These are phyloP conservation scores for Pythium apleroticum DNA, from an alignment of 352 stramenopile species.

Conservation along the genomic window DNA sequence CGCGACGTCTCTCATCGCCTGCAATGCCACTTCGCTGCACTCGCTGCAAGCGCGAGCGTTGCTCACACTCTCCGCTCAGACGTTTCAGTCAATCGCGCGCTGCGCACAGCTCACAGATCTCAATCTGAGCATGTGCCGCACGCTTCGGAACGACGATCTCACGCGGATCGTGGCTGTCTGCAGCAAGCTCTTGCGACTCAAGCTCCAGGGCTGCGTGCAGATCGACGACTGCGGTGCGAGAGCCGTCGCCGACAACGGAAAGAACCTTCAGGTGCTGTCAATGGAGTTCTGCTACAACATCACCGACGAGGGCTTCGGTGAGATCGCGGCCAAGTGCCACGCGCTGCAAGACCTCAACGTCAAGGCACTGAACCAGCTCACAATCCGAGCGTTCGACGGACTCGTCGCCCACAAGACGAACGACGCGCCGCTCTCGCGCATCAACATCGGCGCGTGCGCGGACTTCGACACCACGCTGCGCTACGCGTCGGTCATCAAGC, in stretches of 20 bases:
- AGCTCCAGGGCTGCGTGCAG: conserved; percentile 62
- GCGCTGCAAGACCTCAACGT: conserved; percentile 75
- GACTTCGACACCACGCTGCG: conserved; percentile 58
- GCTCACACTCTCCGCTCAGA: conserved; percentile 41
- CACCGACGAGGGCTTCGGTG: conserved; percentile 59
- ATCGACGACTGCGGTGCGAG: conserved; percentile 62
- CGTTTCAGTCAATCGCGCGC: conserved; percentile 62
- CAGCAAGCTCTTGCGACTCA: conserved; percentile 39
- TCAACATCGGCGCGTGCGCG: conserved; percentile 71
- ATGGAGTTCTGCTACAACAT: conserved; percentile 89
- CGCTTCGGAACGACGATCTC: conserved; percentile 58
- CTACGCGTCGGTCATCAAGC: conserved; percentile 67
- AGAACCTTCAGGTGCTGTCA: conserved; percentile 57
- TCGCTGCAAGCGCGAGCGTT: conserved; percentile 66
- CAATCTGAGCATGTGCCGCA: conserved; percentile 75
- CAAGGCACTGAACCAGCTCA: conserved; percentile 87
- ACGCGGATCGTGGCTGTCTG: conserved; percentile 44
- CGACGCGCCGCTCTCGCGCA: conserved; percentile 33
- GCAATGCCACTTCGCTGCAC: conserved; percentile 50
- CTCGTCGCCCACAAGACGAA: conserved; percentile 38
- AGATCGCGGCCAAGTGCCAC: conserved; percentile 52
- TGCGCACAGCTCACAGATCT: conserved; percentile 57
- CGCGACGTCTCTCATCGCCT: conserved; percentile 43
- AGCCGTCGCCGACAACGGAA: conserved; percentile 37
- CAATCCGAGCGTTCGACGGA: conserved; percentile 47